Evolutionary conservation across 179 eudicot genomes (phyloP), one percentile per base, ranked within the genome.

Genomic region (Silene noctiflora): DNA sequence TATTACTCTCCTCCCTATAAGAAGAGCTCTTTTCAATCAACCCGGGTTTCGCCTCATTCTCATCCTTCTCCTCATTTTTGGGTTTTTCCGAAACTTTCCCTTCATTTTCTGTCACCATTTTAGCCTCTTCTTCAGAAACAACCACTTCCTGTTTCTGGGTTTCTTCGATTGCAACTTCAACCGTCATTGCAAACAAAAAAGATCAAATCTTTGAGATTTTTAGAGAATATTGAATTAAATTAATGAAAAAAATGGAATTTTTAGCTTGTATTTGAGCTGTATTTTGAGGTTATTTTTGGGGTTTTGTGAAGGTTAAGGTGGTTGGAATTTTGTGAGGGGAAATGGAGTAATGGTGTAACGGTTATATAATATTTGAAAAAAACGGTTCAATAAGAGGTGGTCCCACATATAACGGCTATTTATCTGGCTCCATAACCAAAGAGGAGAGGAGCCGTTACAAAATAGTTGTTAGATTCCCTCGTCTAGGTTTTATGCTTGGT

Each of bases 1-100:
- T 80, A 69, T 84, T 87, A 77, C 90, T 89, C 82, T 89, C 92
- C 64, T 89, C 92, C 44, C 85, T 89, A 42, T 79, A 89, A 24
- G 92, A 89, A 77, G 92, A 81, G 67, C 87, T 83, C 53, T 89
- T 89, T 80, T 87, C 88, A 56, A 84, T 84, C 70, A 76, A 53
- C 13, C 35, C 70, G 16, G 80, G 63, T 9, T 76, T 79, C 25
- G 76, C 1, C 42, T 79, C 82, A 35, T 35, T 35, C n/a, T 72
- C 83, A 12, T 69, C 16, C 0, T 14, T 51, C 58, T 51, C 75
- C n/a, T 51, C 81, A 62, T 76, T 63, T 72, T 80, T 53, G 25
- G 55, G 29, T 16, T 79, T 73, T 51, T 72, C 80, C 21, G 8
- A 64, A 46, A 42, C n/a, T 51, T 77, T 73, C 24, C 67, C 77